Evolutionary conservation across 805 yeast genomes (phyloP), one percentile per base, ranked within the genome.

Genomic region (Kodamaea laetipori): DNA sequence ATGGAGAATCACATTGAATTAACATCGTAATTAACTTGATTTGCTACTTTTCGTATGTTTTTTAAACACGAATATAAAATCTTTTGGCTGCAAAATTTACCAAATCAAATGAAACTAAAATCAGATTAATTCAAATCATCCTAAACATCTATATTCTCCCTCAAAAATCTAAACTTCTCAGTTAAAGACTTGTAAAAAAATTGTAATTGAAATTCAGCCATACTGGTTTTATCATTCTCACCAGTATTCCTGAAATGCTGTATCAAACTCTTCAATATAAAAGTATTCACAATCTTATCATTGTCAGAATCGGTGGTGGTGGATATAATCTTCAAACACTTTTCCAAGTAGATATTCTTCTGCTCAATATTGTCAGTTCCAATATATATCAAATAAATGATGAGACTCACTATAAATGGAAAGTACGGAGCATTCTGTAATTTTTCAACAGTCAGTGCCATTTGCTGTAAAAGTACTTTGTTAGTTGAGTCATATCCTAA

Each of bases 151-250:
- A 41, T 21, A 32, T 48, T 48, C 6, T 17, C 30, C 18, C 13
- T 25, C 38, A 50, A 36, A 25, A 50, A 48, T 7, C 16, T 18
- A 32, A 48, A 50, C 45, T 44, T 50, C 21, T 28, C 43, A 8
- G 25, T 26, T 15, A 46, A 37, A 5, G 37, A 27, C 18, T 48
- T 43, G 31, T 41, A 28, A 16, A 42, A 42, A 28, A 41, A 47
- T 43, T 52, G 46, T 8, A 54, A 35, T 36, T 59, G 59, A 13
- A 57, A 46, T 26, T 50, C 52, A 0, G 55, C 55, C 52, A 58
- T 49, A 18, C 43, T 46, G 6, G 55, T 53, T 28, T 51, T 49
- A 23, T 60, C 62, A 12, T 38, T 39, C 12, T 57, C 58, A 1
- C 63, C 64, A 3, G 35, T 36, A 8, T 45, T 43, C 23, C 40